These are phyloP conservation scores for Chaetothyriales sp. DNA, from an alignment of 2,329 filamentous ascomycete species.

Conservation along the genomic window DNA sequence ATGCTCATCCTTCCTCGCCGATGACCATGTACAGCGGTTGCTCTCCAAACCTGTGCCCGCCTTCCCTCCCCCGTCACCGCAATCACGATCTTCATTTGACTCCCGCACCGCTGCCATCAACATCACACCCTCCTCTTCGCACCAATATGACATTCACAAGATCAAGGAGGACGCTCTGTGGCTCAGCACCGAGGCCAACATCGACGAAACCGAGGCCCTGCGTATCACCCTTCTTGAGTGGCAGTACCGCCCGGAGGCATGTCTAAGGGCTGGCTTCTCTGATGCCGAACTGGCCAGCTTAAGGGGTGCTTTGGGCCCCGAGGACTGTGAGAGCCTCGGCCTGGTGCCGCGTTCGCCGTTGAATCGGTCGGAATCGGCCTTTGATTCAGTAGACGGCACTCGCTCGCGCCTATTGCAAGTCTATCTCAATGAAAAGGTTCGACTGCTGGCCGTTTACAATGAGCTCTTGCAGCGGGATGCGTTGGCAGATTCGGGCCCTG, in stretches of 20 bases:
- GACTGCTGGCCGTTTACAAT: slow-evolving; percentile 10
- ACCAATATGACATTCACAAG: slow-evolving; percentile 58
- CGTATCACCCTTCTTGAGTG: slow-evolving; percentile 70
- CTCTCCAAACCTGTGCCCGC: slow-evolving; percentile 6
- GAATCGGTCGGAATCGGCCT: slow-evolving; percentile 27
- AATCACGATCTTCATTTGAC: slow-evolving; percentile 58
- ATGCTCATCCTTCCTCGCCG: slow-evolving; percentile 7
- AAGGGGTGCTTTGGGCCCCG: slow-evolving; percentile 55
- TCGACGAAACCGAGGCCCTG: slow-evolving; percentile 72
- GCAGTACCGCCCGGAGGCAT: slow-evolving; percentile 62
- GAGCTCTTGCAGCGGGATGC: slow-evolving; percentile 2
- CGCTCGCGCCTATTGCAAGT: slow-evolving; percentile 55
- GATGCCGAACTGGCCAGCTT: slow-evolving; percentile 66
- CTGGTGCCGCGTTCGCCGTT: slow-evolving; percentile 19
- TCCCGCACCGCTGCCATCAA: slow-evolving; percentile 80
- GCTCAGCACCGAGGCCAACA: slow-evolving; percentile 62
- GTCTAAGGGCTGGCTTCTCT: slow-evolving; percentile 58
- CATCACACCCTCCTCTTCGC: slow-evolving; percentile 51
- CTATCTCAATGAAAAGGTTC: slow-evolving; percentile 39
- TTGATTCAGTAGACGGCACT: slow-evolving; percentile 49
- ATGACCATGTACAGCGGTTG: slow-evolving; percentile 7
- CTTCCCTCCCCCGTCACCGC: slow-evolving; percentile 5
- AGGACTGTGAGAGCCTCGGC: slow-evolving; percentile 46
- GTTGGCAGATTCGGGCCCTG: not conserved
- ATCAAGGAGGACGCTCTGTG: slow-evolving; percentile 78